A percentile compares a stretch with the other conserved stretches of the same genome.
phyloP scores from a whole-genome alignment of 2,329 filamentous ascomycete species.

The Colletotrichum ledebouriae region DNA sequence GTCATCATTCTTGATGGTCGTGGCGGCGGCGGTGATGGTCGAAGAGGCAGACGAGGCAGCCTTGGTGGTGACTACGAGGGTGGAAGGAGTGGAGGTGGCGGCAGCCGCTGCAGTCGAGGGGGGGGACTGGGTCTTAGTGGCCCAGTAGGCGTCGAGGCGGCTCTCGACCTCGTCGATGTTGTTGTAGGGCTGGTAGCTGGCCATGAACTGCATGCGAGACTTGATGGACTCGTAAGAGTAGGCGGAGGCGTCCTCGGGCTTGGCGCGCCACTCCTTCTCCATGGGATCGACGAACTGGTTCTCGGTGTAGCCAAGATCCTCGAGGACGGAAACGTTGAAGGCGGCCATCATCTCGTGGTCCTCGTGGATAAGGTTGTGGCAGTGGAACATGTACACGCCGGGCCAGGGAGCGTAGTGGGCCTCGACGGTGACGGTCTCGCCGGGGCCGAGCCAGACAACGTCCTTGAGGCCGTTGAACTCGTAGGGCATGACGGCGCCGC shows the following conservation, averaged over 20 bases:
- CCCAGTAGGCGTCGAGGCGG: conserved; percentile 51
- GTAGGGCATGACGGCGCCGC: conserved; percentile 56
- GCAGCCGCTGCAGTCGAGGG: not conserved
- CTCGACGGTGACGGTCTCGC: conserved; percentile 60
- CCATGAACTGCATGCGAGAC: conserved; percentile 50
- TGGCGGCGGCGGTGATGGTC: conserved; percentile 19
- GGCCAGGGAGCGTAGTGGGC: conserved; percentile 66
- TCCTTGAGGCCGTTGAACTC: conserved; percentile 66
- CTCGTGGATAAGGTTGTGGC: conserved; percentile 59
- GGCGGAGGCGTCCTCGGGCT: conserved; percentile 46
- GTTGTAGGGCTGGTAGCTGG: conserved; percentile 51
- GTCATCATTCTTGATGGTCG: conserved; percentile 23
- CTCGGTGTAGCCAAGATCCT: conserved; percentile 55
- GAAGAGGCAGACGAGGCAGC: conserved; percentile 4
- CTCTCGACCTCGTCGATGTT: conserved; percentile 49
- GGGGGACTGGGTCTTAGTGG: conserved; percentile 34
- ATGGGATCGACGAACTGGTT: conserved; percentile 55
- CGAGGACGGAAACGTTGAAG: conserved; percentile 56
- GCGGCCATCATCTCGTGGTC: conserved; percentile 60
- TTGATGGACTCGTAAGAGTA: conserved; percentile 48
- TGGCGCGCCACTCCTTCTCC: conserved; percentile 52
- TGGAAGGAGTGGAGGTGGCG: not conserved
- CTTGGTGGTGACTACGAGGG: not conserved
- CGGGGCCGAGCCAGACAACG: conserved; percentile 62
- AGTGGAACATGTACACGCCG: conserved; percentile 62